Conservation (phyloP, 768 basidiomycete species). For the Amanita exitialis region DNA sequence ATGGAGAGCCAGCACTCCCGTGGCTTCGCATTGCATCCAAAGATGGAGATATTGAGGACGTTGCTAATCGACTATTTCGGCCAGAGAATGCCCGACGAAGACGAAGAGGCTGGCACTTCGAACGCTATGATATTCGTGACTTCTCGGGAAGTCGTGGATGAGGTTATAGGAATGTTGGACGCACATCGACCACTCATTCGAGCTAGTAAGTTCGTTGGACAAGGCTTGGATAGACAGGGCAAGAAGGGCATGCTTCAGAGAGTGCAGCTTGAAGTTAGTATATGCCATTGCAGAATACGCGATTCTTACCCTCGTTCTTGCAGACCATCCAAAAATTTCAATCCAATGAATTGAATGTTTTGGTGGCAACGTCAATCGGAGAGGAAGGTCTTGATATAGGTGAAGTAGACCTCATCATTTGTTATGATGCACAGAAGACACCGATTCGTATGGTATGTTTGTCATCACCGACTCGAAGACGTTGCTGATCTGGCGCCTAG, state of each 20-base stretch:
- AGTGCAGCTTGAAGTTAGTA: slow-evolving; percentile 75
- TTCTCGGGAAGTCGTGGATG: slow-evolving; percentile 85
- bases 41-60: slow-evolving; percentile 76
- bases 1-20: slow-evolving; percentile 46
- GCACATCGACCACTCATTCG: slow-evolving; percentile 69
- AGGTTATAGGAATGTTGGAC: slow-evolving; percentile 77
- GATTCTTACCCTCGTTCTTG: slow-evolving; percentile 7
- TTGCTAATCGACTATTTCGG: slow-evolving; percentile 78
- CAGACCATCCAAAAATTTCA: slow-evolving; percentile 88
- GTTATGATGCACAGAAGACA: slow-evolving; percentile 94
- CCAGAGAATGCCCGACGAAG: slow-evolving; percentile 32
- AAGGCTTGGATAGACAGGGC: slow-evolving; percentile 76
- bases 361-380: slow-evolving; percentile 94
- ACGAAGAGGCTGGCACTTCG: slow-evolving; percentile 31
- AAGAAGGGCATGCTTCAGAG: slow-evolving; percentile 85
- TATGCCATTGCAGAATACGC: neutral
- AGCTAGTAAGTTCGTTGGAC: slow-evolving; percentile 84
- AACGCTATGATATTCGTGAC: slow-evolving; percentile 92
- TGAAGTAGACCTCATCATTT: slow-evolving; percentile 91
- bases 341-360: slow-evolving; percentile 75
- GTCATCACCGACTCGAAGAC: neutral
- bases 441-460: slow-evolving; percentile 85
- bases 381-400: slow-evolving; percentile 99
- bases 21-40: slow-evolving; percentile 72
- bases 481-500: slow-evolving; percentile 28